Base-by-base conservation (phyloP, 106 monocot genomes). In the Alisma plantagoaquatica region DNA sequence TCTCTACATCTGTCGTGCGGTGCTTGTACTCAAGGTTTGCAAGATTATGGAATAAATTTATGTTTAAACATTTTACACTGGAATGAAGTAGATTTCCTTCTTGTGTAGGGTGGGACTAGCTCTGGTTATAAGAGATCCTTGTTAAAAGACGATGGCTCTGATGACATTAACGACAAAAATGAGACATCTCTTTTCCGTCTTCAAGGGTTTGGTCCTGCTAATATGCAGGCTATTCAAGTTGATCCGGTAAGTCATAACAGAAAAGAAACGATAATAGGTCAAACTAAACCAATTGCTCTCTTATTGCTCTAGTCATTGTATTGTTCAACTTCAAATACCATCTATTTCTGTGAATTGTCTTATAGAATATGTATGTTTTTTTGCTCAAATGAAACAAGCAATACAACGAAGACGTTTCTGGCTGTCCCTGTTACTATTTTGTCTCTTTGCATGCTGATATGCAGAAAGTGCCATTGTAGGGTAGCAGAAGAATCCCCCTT, bases 161-260 rank as follows among this genome's bases (percentile, higher is more conserved):
- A 71, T 56, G 66, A 66, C 23, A 61, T 43, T 27, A 53, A 49
- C 48, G 23, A 49, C 26, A 53, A 68, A 28, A 57, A 75, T 21
- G 53, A 50, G 6, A 15, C 50, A 7, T 35, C 67, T 47, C 61
- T 81, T 33, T 81, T 81, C 51, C 65, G 80, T 26, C 45, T 81
- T 50, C 80, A 81, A 66, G 80, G 80, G 29, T 60, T 61, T 46
- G 50, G 56, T 59, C 59, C 57, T 63, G 43, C 63, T 43, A 71
- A 67, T 62, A 54, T 75, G 62, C 75, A 75, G 53, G 80, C 75
- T 42, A 68, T 81, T 24, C 75, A 81, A 63, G 80, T 81, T 60
- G 72, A 75, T 57, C 59, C 46, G 33, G 80, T 81, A 72, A 49
- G 61, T 72, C 26, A 21, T n/a, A n/a, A n/a, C n/a, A n/a, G n/a